These are phyloP conservation scores for Wallemia ichthyophaga DNA, from an alignment of 1,284 basidiomycete species.

Conservation along the genomic window DNA sequence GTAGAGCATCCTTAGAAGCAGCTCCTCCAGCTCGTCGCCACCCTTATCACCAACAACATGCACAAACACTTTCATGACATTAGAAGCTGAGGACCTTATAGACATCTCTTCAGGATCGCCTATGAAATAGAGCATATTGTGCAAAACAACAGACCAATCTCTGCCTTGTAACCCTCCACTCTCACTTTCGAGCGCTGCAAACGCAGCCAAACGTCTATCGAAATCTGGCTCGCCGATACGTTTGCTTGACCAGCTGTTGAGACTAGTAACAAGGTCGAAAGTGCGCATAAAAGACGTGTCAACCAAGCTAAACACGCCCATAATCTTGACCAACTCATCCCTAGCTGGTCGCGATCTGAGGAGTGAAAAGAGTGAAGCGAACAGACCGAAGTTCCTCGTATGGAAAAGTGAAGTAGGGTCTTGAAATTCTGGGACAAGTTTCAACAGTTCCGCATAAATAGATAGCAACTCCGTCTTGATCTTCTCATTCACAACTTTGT, in stretches of 20 bases:
- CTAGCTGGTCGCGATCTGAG: slow-evolving; percentile 40
- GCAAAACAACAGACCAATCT: slow-evolving; percentile 58
- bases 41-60: slow-evolving; percentile 23
- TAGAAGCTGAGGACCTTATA: slow-evolving; percentile 52
- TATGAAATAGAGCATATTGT: slow-evolving; percentile 59
- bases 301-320: slow-evolving; percentile 27
- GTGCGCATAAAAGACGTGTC: slow-evolving; percentile 23
- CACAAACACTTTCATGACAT: slow-evolving; percentile 46
- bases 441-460: slow-evolving; percentile 41
- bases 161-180: slow-evolving; percentile 23
- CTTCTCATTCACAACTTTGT: slow-evolving; percentile 51
- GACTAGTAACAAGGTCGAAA: slow-evolving; percentile 28
- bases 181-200: slow-evolving; percentile 30
- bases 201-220: slow-evolving; percentile 51
- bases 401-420: slow-evolving; percentile 25
- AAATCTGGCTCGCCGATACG: slow-evolving; percentile 81
- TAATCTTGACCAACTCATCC: slow-evolving; percentile 31
- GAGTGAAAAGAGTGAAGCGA: slow-evolving; percentile 44
- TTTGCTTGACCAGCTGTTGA: slow-evolving; percentile 61
- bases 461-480: slow-evolving; percentile 56
- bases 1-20: slow-evolving; percentile 37
- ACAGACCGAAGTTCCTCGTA: slow-evolving; percentile 28
- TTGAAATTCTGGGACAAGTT: slow-evolving; percentile 35
- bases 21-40: slow-evolving; percentile 19
- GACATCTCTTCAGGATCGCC: slow-evolving; percentile 72